Conservation (phyloP, 2,329 filamentous ascomycete genomes). For the Coniella lustricola region DNA sequence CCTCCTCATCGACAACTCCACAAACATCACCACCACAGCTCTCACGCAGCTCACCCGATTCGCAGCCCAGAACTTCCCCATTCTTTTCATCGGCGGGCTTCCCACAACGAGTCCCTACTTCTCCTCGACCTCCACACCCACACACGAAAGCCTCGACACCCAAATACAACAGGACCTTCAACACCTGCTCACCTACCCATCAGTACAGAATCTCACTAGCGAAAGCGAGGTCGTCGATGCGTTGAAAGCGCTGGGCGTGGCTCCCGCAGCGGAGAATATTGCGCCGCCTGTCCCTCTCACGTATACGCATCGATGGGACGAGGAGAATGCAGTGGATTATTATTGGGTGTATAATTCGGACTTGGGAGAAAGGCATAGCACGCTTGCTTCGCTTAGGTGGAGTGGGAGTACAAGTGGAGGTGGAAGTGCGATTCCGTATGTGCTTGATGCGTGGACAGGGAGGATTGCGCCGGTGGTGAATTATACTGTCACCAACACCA, state of each 20-base stretch:
- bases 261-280: slow-evolving; percentile 3
- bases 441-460: slow-evolving; percentile 5
- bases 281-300: not conserved
- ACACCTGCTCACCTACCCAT: not conserved
- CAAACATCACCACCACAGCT: slow-evolving; percentile 4
- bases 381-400: slow-evolving; percentile 1
- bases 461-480: slow-evolving; percentile 1
- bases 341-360: slow-evolving; percentile 11
- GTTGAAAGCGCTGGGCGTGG: not conserved
- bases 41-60: not conserved
- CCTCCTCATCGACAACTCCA: slow-evolving; percentile 8
- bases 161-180: not conserved
- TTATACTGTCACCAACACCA: not conserved
- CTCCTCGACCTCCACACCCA: too few relatives aligned
- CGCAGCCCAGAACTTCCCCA: slow-evolving; percentile 4
- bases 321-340: slow-evolving; percentile 2
- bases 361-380: not conserved
- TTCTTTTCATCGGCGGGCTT: slow-evolving; percentile 1
- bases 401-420: too few relatives aligned
- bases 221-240: slow-evolving; percentile 4
- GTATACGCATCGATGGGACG: slow-evolving; percentile 6
- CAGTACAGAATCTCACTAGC: not conserved
- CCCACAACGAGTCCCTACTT: slow-evolving; percentile 4
- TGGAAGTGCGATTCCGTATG: slow-evolving; percentile 1
- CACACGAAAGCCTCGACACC: not conserved